Base-by-base conservation (phyloP, 192 early-diverging fungal genomes). In the Backusella liffmaniae region DNA sequence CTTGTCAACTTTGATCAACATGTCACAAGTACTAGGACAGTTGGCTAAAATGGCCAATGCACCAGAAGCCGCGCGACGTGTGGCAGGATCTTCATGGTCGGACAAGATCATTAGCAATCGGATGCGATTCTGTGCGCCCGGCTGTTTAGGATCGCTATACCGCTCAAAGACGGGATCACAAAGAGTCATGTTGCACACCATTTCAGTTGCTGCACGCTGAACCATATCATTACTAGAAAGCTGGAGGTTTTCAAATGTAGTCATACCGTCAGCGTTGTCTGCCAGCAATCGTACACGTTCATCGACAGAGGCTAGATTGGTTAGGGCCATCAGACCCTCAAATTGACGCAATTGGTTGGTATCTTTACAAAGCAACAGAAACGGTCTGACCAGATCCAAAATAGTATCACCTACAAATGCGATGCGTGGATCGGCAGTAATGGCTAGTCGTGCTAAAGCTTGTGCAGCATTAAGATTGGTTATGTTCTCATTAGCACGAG, bases 111-210 rank as follows among this genome's bases (percentile, higher is more conserved):
- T 80, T 77, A 97, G 84, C 51, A 98, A 83, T 68, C 93, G 91
- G 46, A 97, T 84, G 36, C 87, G 86, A 36, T 88, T 86, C 37
- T 83, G 83, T 29, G 86, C 71, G 29, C 67, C 77, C 67, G 81
- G 67, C 16, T 72, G 67, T 32, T 84, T 77, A 26, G 86, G 82
- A 13, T 87, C 82, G 36, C 86, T 91, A 73, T 94, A 99, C 0
- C 84, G 70, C 56, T 91, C 90, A 87, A 94, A 98, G 6, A 99
- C 96, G 0, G 81, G 82, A 21, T 88, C 88, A 71, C 91, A 88
- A 80, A 93, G 93, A 53, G 97, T 92, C 94, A 98, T 91, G 80
- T 99, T 99, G 80, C 97, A 99, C 1, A 98, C 73, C 0, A 92
- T 84, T 80, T 99, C 97, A 0, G 96, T 96, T 1, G 96, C 94